phyloP scores from a whole-genome alignment of 1,284 basidiomycete genomes.

The Mycena citricolor region DNA sequence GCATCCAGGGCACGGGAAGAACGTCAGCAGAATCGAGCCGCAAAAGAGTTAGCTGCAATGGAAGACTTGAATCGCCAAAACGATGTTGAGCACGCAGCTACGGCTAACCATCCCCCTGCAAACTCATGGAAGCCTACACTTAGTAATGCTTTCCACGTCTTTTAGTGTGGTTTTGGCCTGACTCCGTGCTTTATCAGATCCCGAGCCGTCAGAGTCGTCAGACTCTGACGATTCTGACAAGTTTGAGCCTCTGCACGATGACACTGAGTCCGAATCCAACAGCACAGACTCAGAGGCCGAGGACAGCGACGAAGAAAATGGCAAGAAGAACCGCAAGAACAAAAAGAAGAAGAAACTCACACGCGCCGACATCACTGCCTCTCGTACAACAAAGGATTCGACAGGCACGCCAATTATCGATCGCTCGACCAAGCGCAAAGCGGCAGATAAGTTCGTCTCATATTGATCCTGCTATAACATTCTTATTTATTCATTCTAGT shows the following conservation, averaged over 20 bases:
- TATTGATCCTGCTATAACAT: too few relatives aligned
- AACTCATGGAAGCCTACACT: too few relatives aligned
- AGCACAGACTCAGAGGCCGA: slow-evolving; percentile 48
- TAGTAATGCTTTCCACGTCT: too few relatives aligned
- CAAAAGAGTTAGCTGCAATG: background rate
- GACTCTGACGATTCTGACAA: too few relatives aligned
- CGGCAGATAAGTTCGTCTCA: too few relatives aligned
- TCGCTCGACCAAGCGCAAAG: too few relatives aligned
- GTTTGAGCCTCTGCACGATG: background rate
- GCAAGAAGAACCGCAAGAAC: slow-evolving; percentile 57
- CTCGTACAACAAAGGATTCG: slow-evolving; percentile 2
- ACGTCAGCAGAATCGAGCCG: background rate
- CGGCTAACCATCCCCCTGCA: slow-evolving; percentile 5
- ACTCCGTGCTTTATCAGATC: too few relatives aligned
- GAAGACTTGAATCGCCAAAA: slow-evolving; percentile 2
- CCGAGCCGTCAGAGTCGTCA: too few relatives aligned
- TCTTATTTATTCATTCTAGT: too few relatives aligned
- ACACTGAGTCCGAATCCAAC: slow-evolving; percentile 38
- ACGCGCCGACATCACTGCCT: slow-evolving; percentile 41
- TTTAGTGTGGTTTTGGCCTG: too few relatives aligned
- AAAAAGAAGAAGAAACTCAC: slow-evolving; percentile 48
- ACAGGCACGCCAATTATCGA: background rate
- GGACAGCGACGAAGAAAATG: slow-evolving; percentile 52
- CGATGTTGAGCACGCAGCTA: background rate
- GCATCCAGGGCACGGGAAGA: background rate